Evolutionary conservation across 768 basidiomycete genomes (phyloP).

Genomic region (Cyathus striatus): DNA sequence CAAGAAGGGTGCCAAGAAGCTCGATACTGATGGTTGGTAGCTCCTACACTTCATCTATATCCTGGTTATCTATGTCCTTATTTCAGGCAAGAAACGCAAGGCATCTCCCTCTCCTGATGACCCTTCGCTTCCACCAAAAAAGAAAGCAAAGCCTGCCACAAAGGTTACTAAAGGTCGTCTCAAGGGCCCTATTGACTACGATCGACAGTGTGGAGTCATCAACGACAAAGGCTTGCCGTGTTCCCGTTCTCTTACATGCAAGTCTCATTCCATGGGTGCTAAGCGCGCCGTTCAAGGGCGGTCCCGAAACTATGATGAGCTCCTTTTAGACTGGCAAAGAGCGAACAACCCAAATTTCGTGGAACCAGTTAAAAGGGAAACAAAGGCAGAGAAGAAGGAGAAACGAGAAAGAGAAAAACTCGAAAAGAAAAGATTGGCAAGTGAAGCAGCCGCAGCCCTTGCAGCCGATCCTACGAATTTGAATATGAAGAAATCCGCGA

Average conservation of each 20-base stretch:
- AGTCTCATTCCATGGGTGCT: constrained; percentile 95
- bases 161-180: constrained; percentile 75
- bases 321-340: constrained; percentile 89
- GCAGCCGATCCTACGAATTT: constrained; percentile 43
- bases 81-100: constrained; percentile 81
- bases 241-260: constrained; percentile 94
- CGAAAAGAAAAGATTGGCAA: constrained; percentile 73
- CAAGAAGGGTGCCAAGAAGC: constrained; percentile 55
- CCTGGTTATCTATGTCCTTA: too few relatives aligned
- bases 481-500: constrained; percentile 38
- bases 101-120: constrained; percentile 70
- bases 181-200: constrained; percentile 85
- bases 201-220: constrained; percentile 94
- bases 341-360: constrained; percentile 85
- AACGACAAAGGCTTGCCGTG: constrained; percentile 93
- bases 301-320: constrained; percentile 76
- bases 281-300: constrained; percentile 91
- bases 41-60: too few relatives aligned
- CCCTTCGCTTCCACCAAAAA: constrained; percentile 61
- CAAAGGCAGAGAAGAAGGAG: constrained; percentile 84
- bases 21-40: constrained; percentile 40
- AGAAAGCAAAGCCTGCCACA: constrained; percentile 65
- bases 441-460: constrained; percentile 62
- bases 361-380: constrained; percentile 82
- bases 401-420: constrained; percentile 76